Evolutionary conservation across 2,329 filamentous ascomycete species (phyloP).

Genomic region (Clarireedia sp.): DNA sequence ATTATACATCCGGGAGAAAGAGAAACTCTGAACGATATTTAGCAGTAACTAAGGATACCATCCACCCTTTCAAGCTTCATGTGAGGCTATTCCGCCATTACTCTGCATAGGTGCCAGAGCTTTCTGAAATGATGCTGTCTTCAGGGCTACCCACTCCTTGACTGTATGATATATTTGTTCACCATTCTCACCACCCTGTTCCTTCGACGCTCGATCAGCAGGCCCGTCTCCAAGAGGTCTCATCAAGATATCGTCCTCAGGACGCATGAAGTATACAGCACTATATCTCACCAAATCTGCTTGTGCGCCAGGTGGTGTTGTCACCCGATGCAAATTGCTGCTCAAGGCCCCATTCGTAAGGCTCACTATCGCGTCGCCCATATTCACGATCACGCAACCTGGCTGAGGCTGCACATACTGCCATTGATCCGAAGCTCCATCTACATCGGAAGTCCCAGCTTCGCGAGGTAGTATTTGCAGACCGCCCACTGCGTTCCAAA

Average conservation of each 20-base stretch:
- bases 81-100: neutral
- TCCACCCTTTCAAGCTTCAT: neutral
- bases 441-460: conserved; percentile 10
- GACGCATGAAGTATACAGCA: conserved; percentile 44
- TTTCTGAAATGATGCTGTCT: neutral
- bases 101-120: neutral
- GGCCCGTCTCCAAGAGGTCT: conserved; percentile 14
- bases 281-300: conserved; percentile 37
- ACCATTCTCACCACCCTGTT: neutral
- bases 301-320: conserved; percentile 40
- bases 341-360: conserved; percentile 35
- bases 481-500: conserved; percentile 48
- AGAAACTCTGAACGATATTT: neutral
- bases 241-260: conserved; percentile 39
- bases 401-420: conserved; percentile 45
- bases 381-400: conserved; percentile 37
- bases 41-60: too few species aligned
- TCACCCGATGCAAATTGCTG: conserved; percentile 41
- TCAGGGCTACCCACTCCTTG: neutral
- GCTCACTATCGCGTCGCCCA: conserved; percentile 37
- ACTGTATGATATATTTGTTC: neutral
- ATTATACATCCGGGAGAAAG: conserved; percentile 32
- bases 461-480: conserved; percentile 43
- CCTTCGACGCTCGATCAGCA: neutral
- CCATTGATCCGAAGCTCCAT: conserved; percentile 33